A percentile compares a stretch with the other conserved stretches of the same genome.
These are phyloP conservation scores for Coemansia aciculifera DNA, from an alignment of 192 early-diverging fungal species.

Conservation along the genomic window DNA sequence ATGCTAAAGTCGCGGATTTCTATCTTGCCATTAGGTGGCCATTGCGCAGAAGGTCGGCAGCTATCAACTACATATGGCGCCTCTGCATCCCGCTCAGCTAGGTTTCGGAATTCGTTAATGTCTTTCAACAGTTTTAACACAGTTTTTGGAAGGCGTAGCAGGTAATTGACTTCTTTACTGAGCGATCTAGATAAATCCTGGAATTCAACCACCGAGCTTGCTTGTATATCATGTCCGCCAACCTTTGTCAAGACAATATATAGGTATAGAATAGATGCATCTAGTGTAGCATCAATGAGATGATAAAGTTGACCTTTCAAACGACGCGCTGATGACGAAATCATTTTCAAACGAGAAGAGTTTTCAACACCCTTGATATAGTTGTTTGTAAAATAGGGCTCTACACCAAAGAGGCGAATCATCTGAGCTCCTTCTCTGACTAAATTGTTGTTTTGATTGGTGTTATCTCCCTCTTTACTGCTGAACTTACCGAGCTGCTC, in stretches of 20 bases:
- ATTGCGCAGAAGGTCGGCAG: constrained; percentile 4
- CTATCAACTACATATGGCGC: constrained; percentile 11
- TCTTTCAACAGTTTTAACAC: not conserved
- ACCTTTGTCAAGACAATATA: not conserved
- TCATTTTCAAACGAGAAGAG: not conserved
- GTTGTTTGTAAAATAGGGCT: not conserved
- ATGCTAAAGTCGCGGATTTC: constrained; percentile 34
- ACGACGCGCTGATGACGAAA: not conserved
- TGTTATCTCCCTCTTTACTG: not conserved
- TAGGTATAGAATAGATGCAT: not conserved
- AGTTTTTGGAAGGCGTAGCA: not conserved
- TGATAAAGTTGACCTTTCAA: not conserved
- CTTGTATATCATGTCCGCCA: not conserved
- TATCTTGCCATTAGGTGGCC: constrained; percentile 25
- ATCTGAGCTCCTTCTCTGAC: not conserved
- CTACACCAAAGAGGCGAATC: not conserved
- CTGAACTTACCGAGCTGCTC: too few species aligned
- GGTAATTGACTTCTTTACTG: too few species aligned
- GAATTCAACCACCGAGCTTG: not conserved
- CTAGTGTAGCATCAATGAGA: not conserved
- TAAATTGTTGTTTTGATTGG: not conserved
- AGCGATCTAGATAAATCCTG: not conserved
- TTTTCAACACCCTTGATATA: not conserved
- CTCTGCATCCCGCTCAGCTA: constrained; percentile 8
- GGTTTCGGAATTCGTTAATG: constrained; percentile 1